These are phyloP conservation scores for Globisporangium recalcitrans DNA, from an alignment of 352 stramenopile species.

Conservation along the genomic window DNA sequence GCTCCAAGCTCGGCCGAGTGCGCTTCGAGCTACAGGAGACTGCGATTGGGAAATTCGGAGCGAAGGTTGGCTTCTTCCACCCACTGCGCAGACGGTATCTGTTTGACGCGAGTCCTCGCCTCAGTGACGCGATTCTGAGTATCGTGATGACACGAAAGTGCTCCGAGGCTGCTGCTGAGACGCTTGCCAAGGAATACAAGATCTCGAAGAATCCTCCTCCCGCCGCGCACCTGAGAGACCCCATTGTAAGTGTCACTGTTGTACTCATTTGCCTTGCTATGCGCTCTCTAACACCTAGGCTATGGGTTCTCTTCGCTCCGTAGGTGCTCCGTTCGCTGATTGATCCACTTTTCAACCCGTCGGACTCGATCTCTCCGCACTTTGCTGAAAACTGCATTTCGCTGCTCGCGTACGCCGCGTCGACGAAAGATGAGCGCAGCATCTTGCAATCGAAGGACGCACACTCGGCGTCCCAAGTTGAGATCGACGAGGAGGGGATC, in stretches of 20 bases:
- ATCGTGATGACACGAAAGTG: conserved; percentile 77
- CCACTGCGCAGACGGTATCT: conserved; percentile 64
- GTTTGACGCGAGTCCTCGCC: conserved; percentile 44
- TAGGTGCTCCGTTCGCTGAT: conserved; percentile 77
- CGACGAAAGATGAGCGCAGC: conserved; percentile 70
- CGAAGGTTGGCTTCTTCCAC: conserved; percentile 68
- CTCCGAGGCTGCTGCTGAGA: conserved; percentile 48
- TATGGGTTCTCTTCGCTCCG: neutral
- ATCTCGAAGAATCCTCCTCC: conserved; percentile 41
- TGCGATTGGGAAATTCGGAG: conserved; percentile 54
- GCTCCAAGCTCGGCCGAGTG: conserved; percentile 69
- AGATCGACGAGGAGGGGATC: conserved; percentile 47
- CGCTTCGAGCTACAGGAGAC: conserved; percentile 73
- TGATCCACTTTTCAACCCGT: conserved; percentile 80
- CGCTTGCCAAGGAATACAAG: conserved; percentile 67
- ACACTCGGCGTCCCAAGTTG: conserved; percentile 24
- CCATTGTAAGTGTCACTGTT: conserved; percentile 41
- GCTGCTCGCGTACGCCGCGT: conserved; percentile 70
- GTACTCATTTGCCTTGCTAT: neutral
- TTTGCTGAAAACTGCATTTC: conserved; percentile 68
- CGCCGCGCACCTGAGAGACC: conserved; percentile 64
- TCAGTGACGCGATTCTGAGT: conserved; percentile 69
- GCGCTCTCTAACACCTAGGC: neutral
- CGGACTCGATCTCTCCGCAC: conserved; percentile 42
- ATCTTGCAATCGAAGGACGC: conserved; percentile 45